Evolutionary conservation across 371 early-diverging fungal species (phyloP).

Genomic region (Smittium culicis): DNA sequence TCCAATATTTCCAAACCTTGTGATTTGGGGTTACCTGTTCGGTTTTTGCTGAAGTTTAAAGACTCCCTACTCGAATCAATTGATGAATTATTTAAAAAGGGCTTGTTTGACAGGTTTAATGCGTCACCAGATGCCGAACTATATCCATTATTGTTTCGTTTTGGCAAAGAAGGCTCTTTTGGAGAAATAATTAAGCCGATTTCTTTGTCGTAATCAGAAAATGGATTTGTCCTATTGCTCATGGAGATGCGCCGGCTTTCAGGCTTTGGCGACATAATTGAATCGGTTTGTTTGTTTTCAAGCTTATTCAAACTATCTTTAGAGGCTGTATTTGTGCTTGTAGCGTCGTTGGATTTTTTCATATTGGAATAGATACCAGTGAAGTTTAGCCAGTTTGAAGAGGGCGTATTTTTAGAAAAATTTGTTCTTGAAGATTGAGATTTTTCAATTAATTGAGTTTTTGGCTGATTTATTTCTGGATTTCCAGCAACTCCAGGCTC

Average conservation of each 20-base stretch:
- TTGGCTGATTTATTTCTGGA: not conserved
- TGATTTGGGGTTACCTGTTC: not conserved
- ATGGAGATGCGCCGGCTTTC: too few relatives aligned
- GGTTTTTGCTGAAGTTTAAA: not conserved
- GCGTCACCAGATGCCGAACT: not conserved
- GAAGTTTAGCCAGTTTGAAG: not conserved
- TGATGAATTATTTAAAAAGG: not conserved
- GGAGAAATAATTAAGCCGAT: too few relatives aligned
- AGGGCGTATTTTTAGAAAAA: not conserved
- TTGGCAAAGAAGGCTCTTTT: not conserved
- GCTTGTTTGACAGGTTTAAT: not conserved
- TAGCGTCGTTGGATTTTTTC: not conserved
- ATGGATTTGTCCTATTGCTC: too few relatives aligned
- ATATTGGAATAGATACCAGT: not conserved
- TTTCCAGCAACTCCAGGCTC: not conserved
- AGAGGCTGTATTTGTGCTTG: not conserved
- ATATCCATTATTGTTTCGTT: not conserved
- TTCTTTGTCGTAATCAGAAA: too few relatives aligned
- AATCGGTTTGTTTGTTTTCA: not conserved
- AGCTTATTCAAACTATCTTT: not conserved
- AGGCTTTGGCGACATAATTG: not conserved
- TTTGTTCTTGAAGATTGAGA: slow-evolving; percentile 7
- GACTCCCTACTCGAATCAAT: not conserved
- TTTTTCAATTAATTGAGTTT: slow-evolving; percentile 21
- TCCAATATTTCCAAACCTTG: not conserved